Base-by-base conservation (phyloP, 139 green algal genomes). In the Chlamydomonas applanata region DNA sequence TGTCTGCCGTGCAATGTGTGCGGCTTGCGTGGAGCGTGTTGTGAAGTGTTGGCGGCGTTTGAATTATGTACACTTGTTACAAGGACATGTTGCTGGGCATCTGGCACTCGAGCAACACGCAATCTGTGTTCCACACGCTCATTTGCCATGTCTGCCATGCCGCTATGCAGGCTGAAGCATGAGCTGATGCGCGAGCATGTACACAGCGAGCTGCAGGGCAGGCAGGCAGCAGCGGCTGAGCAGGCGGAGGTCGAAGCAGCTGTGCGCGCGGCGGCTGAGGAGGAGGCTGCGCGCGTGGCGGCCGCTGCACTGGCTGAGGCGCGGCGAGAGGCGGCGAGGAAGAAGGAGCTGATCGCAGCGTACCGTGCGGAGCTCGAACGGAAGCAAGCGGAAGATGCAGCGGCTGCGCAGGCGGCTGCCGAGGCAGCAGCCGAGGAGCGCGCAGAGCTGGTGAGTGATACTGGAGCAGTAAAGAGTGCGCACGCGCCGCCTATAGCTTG, bases 361-460 rank as follows among this genome's bases (percentile, higher is more conserved):
- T 79, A 79, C 40, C 70, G 68, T n/a, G 68, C 59, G 2, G 68
- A 81, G 68, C 59, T 81, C 45, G 49, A 75, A 32, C 45, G 68
- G 45, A 57, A 72, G 60, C 40, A 34, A 0, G 74, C 53, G 19
- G 56, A 46, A 2, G 34, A 45, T 9, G 53, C 44, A 4, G 67
- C 66, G 3, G 74, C 30, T 3, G 66, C 74, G 16, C 40, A 49
- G 40, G 60, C 60, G 36, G 72, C 71, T 61, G 62, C 62, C 25
- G 33, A 5, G 25, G 17, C 33, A 17, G 25, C 19, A 33, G 62
- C 62, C 11, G 62, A 5, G 4, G 62, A 5, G 17, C 9, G 40
- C 5, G 40, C 16, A 17, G 4, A 30, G n/a, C 33, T 17, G 17
- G 11, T 27, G 25, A 11, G 25, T 2, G n/a, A n/a, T n/a, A n/a